phyloP scores from a whole-genome alignment of 805 yeast genomes.

The Lipomyces mesembrius region DNA sequence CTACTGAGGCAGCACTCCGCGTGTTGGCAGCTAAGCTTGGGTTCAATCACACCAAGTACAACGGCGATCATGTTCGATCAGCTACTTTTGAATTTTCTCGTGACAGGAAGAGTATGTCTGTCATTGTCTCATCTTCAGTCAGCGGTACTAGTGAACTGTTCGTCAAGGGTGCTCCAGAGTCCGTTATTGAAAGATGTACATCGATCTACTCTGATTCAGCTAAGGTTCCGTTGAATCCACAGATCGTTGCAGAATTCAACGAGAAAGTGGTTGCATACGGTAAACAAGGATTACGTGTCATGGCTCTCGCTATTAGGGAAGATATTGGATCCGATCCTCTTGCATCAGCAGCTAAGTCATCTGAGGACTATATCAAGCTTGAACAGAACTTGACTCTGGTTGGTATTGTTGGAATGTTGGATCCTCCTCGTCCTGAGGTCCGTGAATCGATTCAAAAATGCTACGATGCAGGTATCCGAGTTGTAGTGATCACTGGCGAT shows the following conservation, averaged over 20 bases:
- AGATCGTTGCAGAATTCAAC: slow-evolving; percentile 46
- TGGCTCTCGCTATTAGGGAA: slow-evolving; percentile 52
- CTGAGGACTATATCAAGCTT: slow-evolving; percentile 43
- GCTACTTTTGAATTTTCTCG: slow-evolving; percentile 55
- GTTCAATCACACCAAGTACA: slow-evolving; percentile 34
- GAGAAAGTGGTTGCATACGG: slow-evolving; percentile 50
- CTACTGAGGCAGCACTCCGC: slow-evolving; percentile 58
- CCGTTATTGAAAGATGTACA: slow-evolving; percentile 52
- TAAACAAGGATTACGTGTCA: slow-evolving; percentile 52
- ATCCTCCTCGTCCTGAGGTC: slow-evolving; percentile 56
- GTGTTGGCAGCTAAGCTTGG: slow-evolving; percentile 51
- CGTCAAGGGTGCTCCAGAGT: slow-evolving; percentile 63
- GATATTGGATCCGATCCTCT: slow-evolving; percentile 32
- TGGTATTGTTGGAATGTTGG: slow-evolving; percentile 56
- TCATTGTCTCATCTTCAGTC: slow-evolving; percentile 46
- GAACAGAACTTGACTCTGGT: slow-evolving; percentile 50
- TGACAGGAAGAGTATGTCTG: slow-evolving; percentile 60
- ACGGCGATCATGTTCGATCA: slow-evolving; percentile 32
- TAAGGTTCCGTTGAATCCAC: slow-evolving; percentile 44
- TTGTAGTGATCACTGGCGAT: slow-evolving; percentile 57
- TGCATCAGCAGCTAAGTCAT: slow-evolving; percentile 29
- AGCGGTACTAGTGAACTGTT: slow-evolving; percentile 43
- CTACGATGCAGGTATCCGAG: slow-evolving; percentile 55
- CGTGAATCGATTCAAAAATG: slow-evolving; percentile 51
- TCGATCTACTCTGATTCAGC: slow-evolving; percentile 45